Conservation (phyloP, 495 filamentous ascomycete genomes). For the Mytilinidion resinicola region DNA sequence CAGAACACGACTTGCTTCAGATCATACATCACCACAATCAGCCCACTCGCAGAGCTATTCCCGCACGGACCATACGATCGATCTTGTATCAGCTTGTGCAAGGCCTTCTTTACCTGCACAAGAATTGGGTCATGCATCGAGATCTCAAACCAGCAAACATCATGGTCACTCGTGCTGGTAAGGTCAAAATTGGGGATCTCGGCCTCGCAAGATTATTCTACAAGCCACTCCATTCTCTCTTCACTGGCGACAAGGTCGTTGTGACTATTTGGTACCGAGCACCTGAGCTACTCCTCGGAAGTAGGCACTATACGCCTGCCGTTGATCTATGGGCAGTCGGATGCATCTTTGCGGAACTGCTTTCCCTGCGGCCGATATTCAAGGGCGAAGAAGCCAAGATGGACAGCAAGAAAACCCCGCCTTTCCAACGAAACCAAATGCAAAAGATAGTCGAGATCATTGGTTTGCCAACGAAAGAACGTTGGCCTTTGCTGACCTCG, state of each 20-base stretch:
- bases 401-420: slow-evolving; percentile 94
- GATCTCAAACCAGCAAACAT: slow-evolving; percentile 99
- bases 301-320: slow-evolving; percentile 88
- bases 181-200: slow-evolving; percentile 89
- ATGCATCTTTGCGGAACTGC: slow-evolving; percentile 93
- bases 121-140: slow-evolving; percentile 94
- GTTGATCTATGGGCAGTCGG: slow-evolving; percentile 97
- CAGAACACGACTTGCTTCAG: slow-evolving; percentile 92
- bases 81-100: slow-evolving; percentile 94
- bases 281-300: slow-evolving; percentile 86
- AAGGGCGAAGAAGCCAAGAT: slow-evolving; percentile 99
- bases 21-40: slow-evolving; percentile 98
- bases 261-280: slow-evolving; percentile 99
- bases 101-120: slow-evolving; percentile 88
- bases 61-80: slow-evolving; percentile 78
- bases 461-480: slow-evolving; percentile 79
- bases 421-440: slow-evolving; percentile 98
- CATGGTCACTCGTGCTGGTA: slow-evolving; percentile 86
- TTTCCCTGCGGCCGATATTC: slow-evolving; percentile 90
- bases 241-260: slow-evolving; percentile 93
- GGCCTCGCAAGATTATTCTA: slow-evolving; percentile 89
- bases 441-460: slow-evolving; percentile 96
- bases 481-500: slow-evolving; percentile 72
- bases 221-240: slow-evolving; percentile 85
- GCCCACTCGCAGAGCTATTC: slow-evolving; percentile 77